Base-by-base conservation (phyloP, 148 eudicot genomes). In the Polygonum maritimum region DNA sequence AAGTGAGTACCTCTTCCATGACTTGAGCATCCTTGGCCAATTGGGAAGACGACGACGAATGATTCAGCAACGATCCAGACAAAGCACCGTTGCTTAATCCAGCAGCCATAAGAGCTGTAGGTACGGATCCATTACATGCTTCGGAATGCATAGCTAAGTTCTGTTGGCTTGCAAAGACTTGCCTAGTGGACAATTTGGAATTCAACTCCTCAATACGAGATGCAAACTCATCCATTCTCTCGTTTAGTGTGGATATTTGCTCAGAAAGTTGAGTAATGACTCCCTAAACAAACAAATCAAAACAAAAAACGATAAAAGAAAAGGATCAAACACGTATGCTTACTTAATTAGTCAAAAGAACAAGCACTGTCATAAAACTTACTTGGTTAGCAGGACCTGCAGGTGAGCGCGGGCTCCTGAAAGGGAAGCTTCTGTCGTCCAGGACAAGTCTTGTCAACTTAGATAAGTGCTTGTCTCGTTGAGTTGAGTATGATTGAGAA, bases 141-240 rank as follows among this genome's bases (percentile, higher is more conserved):
- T 92, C 98, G 78, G 90, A 82, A 75, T 89, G 96, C 81, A 83
- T 48, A 40, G 86, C 90, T 80, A 92, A 78, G 86, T 92, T 94
- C 74, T 88, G 97, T 75, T 87, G 98, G 84, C 97, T 89, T 51
- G 85, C 77, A 60, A 87, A 89, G 54, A 80, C 79, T 81, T 79
- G 80, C 52, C 71, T 83, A 54, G 18, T 36, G 4, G 88, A 77
- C 57, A 92, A 41, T 82, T 86, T 92, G 39, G 94, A 83, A 81
- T 82, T 95, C 62, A 95, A 82, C 76, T 92, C 96, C 80, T 95
- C 96, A 38, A 95, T 86, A 55, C 86, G 85, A 63, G 98, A 95
- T 62, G 92, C 92, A 72, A 95, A 89, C 77, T 92, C 96, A 47
- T 95, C 94, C 90, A 92, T 92, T 79, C 97, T 89, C 82, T 90